These are phyloP conservation scores for Nicotiana sylvestris DNA, from an alignment of 257 asterid genomes.

Conservation along the genomic window DNA sequence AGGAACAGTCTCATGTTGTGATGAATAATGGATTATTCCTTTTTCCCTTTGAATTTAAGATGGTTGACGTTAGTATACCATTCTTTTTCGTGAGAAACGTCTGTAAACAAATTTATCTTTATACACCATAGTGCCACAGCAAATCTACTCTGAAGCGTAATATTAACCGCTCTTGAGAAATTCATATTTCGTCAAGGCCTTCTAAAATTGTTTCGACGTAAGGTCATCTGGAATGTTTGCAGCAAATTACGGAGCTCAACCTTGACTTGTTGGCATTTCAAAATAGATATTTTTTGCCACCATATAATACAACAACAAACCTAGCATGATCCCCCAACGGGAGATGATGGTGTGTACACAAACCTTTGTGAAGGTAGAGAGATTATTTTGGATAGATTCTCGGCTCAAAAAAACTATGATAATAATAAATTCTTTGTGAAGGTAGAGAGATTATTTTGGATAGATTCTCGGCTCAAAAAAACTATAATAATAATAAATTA, in stretches of 20 bases:
- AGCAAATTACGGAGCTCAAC: background rate
- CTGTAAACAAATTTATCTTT: background rate
- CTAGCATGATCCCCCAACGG: too few relatives aligned
- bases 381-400: too few relatives aligned
- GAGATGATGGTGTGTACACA: too few relatives aligned
- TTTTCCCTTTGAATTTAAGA: background rate
- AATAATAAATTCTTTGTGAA: too few relatives aligned
- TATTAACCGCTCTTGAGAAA: background rate
- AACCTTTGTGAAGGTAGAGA: too few relatives aligned
- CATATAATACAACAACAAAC: background rate
- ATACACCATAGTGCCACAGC: background rate
- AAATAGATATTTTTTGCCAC: too few relatives aligned
- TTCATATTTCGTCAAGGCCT: background rate
- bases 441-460: too few relatives aligned
- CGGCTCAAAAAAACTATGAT: too few relatives aligned
- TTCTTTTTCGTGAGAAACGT: background rate
- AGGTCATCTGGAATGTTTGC: background rate
- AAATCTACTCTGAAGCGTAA: background rate
- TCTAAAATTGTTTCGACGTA: too few relatives aligned
- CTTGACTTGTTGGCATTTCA: background rate
- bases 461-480: too few relatives aligned
- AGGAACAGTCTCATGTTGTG: background rate
- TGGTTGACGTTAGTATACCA: background rate
- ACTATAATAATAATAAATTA: too few relatives aligned
- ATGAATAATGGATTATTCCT: background rate